Base-by-base conservation (phyloP, 2,329 filamentous ascomycete genomes). In the Botrytis sinoallii region DNA sequence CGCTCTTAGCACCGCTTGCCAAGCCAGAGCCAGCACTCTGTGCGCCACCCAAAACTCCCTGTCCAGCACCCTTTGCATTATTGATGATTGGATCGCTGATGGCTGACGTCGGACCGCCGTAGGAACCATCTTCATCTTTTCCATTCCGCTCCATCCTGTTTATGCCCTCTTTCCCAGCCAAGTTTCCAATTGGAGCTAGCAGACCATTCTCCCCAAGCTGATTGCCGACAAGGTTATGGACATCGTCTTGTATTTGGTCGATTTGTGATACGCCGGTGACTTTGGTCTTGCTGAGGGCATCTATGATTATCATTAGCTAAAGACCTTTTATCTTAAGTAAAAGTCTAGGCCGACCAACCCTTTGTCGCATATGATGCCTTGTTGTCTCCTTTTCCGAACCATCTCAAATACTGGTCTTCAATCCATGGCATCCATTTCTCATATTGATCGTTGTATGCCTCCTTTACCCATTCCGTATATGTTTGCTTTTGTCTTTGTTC, bases 341-440 rank as follows among this genome's bases (percentile, higher is more conserved):
- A 46, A 55, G 29, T 35, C 25, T 65, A n/a, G 29, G 29, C 32
- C 22, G 18, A 46, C 84, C 48, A 81, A 92, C 91, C 87, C 82
- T 91, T 93, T 2, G 91, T 86, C 9, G 88, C 85, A 79, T 93
- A 93, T 80, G 88, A 91, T 8, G 90, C 88, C 83, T 94, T 93
- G 86, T 94, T 94, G 80, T 93, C 91, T 76, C 90, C 91, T 78
- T 90, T 92, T 12, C 76, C 76, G 82, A 93, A 93, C 85, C 88
- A 93, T 70, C 86, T 85, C 42, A 94, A 86, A 81, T 92, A 93
- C 74, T 89, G 82, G 81, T 94, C 92, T 82, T 94, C 91, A 73
- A 93, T 84, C 91, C 92, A 93, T 1, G 92, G 92, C 81, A 93
- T 87, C 92, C 92, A 94, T 78, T 83, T 86, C 80, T 93, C 91